Evolutionary conservation across 257 asterid species (phyloP), one percentile per base, ranked within the genome.

Genomic region (Solanum rostratum): DNA sequence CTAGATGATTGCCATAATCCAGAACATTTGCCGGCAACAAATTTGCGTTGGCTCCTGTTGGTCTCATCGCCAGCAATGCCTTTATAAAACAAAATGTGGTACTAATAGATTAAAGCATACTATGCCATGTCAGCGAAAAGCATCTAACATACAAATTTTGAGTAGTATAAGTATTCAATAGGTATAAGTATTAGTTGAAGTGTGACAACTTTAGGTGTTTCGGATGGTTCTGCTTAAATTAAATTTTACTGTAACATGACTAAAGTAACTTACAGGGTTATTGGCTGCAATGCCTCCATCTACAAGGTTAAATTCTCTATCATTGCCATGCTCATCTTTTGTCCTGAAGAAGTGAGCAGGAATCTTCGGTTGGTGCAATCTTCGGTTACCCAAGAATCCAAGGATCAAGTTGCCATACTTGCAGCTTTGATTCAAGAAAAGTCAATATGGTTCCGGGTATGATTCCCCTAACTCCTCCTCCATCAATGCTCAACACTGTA

Each of bases 381-480:
- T n/a, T n/a, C n/a, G n/a, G n/a, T n/a, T n/a, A n/a, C n/a, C n/a
- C n/a, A n/a, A n/a, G n/a, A n/a, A n/a, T n/a, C n/a, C n/a, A n/a
- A n/a, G n/a, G 2, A 59, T n/a, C 54, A 41, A 37, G 29, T 12
- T n/a, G 33, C n/a, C 39, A 2, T 73, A 91, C 94, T 90, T 89
- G 92, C 24, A 88, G 88, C 60, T 90, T 86, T 11, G 91, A 49
- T 85, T 90, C 94, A 63, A 91, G 93, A 81, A 60, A 90, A 24
- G 82, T 90, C 52, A 91, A 89, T 80, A 88, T 41, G 13, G 76
- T 69, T 7, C 90, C 92, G 0, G 94, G 92, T 83, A 91, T 90
- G 14, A 91, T 86, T 30, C 93, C 94, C 79, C 93, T 82, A 80
- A 91, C 82, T 24, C 94, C 94, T n/a, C 94, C 94, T 16, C 94